Evolutionary conservation across 768 basidiomycete species (phyloP).

Genomic region (Serendipita indica): DNA sequence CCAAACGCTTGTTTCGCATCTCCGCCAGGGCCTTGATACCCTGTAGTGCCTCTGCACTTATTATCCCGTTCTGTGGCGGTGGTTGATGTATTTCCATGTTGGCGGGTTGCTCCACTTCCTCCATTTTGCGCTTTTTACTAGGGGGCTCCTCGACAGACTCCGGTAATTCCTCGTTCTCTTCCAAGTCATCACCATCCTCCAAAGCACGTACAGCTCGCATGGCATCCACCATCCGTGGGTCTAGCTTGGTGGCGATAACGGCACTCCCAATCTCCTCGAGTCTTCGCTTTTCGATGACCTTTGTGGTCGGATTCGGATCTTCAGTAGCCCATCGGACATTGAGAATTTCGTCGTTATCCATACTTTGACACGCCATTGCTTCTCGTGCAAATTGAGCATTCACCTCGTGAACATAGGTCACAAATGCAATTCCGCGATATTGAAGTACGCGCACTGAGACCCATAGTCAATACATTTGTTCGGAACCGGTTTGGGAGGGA

Average conservation of each 20-base stretch:
- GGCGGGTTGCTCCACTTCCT: slow-evolving; percentile 21
- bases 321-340: slow-evolving; percentile 99
- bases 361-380: slow-evolving; percentile 94
- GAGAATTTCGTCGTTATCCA: slow-evolving; percentile 93
- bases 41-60: slow-evolving; percentile 75
- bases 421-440: slow-evolving; percentile 92
- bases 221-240: slow-evolving; percentile 78
- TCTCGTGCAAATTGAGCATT: slow-evolving; percentile 94
- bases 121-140: slow-evolving; percentile 23
- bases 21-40: slow-evolving; percentile 85
- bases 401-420: slow-evolving; percentile 78
- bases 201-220: slow-evolving; percentile 73
- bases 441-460: slow-evolving; percentile 70
- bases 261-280: slow-evolving; percentile 75
- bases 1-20: slow-evolving; percentile 53
- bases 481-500: slow-evolving; percentile 22
- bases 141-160: slow-evolving; percentile 20
- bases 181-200: slow-evolving; percentile 51
- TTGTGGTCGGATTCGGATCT: slow-evolving; percentile 89
- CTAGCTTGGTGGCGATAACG: slow-evolving; percentile 72
- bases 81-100: slow-evolving; percentile 23
- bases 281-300: slow-evolving; percentile 69
- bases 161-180: slow-evolving; percentile 29
- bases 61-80: slow-evolving; percentile 37
- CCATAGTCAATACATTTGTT: slow-evolving; percentile 14